A percentile compares a stretch with the other conserved stretches of the same genome.
phyloP scores from a whole-genome alignment of 2,329 filamentous ascomycete species.

The Chalaropsis thielavioides region DNA sequence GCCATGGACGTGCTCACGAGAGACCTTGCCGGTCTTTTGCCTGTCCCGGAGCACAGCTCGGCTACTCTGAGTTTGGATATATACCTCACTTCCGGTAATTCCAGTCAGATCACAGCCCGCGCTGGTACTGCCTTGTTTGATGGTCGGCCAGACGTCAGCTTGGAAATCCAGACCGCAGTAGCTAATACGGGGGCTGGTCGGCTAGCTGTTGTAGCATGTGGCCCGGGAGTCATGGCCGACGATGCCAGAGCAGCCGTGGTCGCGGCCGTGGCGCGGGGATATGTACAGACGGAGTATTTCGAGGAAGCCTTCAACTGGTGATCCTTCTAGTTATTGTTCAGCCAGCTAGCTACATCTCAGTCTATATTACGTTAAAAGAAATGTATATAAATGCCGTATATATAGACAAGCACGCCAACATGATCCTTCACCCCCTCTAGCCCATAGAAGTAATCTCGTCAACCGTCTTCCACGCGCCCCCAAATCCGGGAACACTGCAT shows the following conservation, averaged over 20 bases:
- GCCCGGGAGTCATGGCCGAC: slow-evolving; percentile 32
- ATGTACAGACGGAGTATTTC: slow-evolving; percentile 28
- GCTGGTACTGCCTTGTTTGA: slow-evolving; percentile 20
- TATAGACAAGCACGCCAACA: background rate
- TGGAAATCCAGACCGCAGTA: slow-evolving; percentile 24
- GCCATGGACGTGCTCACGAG: slow-evolving; percentile 25
- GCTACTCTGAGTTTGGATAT: slow-evolving; percentile 23
- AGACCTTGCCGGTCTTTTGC: slow-evolving; percentile 10
- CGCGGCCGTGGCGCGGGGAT: slow-evolving; percentile 22
- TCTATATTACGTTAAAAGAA: background rate
- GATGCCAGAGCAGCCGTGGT: slow-evolving; percentile 28
- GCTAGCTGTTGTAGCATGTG: slow-evolving; percentile 32
- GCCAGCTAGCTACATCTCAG: too few species aligned
- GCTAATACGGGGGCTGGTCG: slow-evolving; percentile 20
- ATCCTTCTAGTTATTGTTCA: too few species aligned
- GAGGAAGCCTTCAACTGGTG: slow-evolving; percentile 33
- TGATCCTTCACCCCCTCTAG: background rate
- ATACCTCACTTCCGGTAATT: slow-evolving; percentile 24
- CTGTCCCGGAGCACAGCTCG: background rate
- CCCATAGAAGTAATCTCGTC: slow-evolving; percentile 7
- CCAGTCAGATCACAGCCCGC: background rate
- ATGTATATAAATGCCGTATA: background rate
- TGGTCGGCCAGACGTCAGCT: slow-evolving; percentile 25
- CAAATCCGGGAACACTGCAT: slow-evolving; percentile 4
- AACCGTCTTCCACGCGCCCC: slow-evolving; percentile 9